Base-by-base conservation (phyloP, 2,329 filamentous ascomycete species). In the Lojkania enalia region DNA sequence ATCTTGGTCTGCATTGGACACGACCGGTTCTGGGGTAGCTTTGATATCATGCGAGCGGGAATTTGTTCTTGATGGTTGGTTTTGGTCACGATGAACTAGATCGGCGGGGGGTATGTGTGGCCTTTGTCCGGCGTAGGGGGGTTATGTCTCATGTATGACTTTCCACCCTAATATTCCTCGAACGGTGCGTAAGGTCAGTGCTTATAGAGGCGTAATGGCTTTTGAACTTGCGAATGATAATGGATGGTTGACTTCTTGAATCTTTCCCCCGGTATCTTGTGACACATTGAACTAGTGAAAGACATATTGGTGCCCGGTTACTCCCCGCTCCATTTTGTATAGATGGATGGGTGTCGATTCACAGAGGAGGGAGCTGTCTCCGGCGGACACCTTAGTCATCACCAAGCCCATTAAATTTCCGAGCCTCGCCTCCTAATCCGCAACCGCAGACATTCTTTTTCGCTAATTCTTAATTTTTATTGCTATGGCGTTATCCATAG, bases 191-290 rank as follows among this genome's bases (percentile, higher is more conserved):
- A n/a, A 60, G 59, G 58, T 49, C 40, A 57, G 60, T 51, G 60
- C 63, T 58, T 20, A 55, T 63, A 66, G 63, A 66, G 60, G 53
- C 62, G 35, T 39, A 38, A 13, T 11, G 23, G 25, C 7, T 4
- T 23, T 41, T 41, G 37, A 16, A 44, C 23, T 37, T 13, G 18
- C n/a, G 23, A 7, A 27, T 27, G 21, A 44, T 23, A 19, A 18
- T 23, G 18, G 16, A 33, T 25, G 31, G 31, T 19, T 31, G 13
- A 19, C 18, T 18, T 29, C 9, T 5, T 5, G n/a, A 11, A 16
- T 39, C 16, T 19, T 11, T 37, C 19, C 9, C 23, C 7, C 7
- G 7, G 7, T 27, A 27, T 27, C 23, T 27, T 7, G n/a, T 27
- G n/a, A n/a, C n/a, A n/a, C n/a, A n/a, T n/a, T n/a, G n/a, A n/a